phyloP scores from a whole-genome alignment of 2,329 filamentous ascomycete genomes.

The Laburnicola sp. region DNA sequence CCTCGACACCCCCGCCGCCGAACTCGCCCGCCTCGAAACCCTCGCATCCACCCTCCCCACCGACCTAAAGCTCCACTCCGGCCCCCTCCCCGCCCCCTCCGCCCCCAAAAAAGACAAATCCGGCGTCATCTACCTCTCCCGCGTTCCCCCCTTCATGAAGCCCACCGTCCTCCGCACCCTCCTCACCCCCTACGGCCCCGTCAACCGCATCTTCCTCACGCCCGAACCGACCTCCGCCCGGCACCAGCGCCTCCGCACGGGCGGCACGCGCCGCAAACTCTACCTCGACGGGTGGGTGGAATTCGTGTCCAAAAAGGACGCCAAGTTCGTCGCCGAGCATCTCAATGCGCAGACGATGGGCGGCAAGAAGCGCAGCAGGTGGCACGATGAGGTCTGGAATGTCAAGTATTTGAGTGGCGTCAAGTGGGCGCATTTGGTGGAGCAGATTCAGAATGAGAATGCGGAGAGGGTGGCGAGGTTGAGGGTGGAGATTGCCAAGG shows the following conservation, averaged over 20 bases:
- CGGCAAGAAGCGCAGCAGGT: conserved; percentile 81
- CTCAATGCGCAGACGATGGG: conserved; percentile 79
- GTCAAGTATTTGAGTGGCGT: conserved; percentile 79
- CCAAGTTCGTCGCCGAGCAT: conserved; percentile 73
- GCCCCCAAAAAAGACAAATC: conserved; percentile 69
- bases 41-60: conserved; percentile 35
- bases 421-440: conserved; percentile 73
- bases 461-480: conserved; percentile 75
- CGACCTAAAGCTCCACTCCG: conserved; percentile 42
- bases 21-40: conserved; percentile 37
- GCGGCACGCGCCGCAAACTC: conserved; percentile 81
- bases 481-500: conserved; percentile 75
- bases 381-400: conserved; percentile 86
- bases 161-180: conserved; percentile 75
- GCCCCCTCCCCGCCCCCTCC: conserved; percentile 41
- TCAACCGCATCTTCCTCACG: conserved; percentile 78
- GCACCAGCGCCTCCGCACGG: conserved; percentile 66
- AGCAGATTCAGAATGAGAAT: conserved; percentile 80
- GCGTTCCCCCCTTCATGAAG: conserved; percentile 88
- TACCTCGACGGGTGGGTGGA: conserved; percentile 88
- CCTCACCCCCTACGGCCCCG: conserved; percentile 72
- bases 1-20: conserved; percentile 21
- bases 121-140: conserved; percentile 80
- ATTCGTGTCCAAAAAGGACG: conserved; percentile 74
- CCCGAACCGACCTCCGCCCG: conserved; percentile 72